Evolutionary conservation across 2,329 filamentous ascomycete species (phyloP).

Genomic region (Coniochaeta sp.): DNA sequence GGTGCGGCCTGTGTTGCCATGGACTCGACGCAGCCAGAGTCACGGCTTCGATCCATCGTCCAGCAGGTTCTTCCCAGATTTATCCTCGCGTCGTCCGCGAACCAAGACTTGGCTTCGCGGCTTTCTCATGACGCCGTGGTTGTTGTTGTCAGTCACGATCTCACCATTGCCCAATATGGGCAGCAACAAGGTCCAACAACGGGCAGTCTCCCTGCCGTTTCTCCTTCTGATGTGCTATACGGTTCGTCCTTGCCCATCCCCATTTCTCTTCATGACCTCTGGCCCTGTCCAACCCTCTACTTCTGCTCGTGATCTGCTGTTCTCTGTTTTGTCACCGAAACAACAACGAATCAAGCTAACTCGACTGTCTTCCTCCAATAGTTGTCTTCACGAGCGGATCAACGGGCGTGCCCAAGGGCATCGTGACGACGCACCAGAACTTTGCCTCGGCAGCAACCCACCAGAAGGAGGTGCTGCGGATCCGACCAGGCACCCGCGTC

Average conservation of each 20-base stretch:
- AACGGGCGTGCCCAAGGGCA: conserved; percentile 10
- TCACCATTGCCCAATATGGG: too few species aligned
- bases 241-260: too few species aligned
- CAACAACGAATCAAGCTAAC: too few species aligned
- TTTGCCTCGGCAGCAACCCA: not conserved
- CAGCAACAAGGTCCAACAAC: too few species aligned
- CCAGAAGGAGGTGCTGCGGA: not conserved
- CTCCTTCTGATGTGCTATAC: too few species aligned
- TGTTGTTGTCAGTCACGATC: not conserved
- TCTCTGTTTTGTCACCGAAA: too few species aligned
- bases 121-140: not conserved
- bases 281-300: too few species aligned
- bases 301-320: too few species aligned
- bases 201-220: too few species aligned
- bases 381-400: conserved; percentile 9
- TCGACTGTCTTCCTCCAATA: too few species aligned
- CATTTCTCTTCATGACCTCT: too few species aligned
- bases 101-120: not conserved
- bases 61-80: not conserved
- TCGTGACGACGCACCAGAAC: conserved; percentile 4
- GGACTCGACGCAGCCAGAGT: not conserved
- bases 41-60: not conserved
- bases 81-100: not conserved
- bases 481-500: not conserved
- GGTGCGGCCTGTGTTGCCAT: conserved; percentile 14